Base-by-base conservation (phyloP, 257 asterid genomes). In the Ilex aquifolium region DNA sequence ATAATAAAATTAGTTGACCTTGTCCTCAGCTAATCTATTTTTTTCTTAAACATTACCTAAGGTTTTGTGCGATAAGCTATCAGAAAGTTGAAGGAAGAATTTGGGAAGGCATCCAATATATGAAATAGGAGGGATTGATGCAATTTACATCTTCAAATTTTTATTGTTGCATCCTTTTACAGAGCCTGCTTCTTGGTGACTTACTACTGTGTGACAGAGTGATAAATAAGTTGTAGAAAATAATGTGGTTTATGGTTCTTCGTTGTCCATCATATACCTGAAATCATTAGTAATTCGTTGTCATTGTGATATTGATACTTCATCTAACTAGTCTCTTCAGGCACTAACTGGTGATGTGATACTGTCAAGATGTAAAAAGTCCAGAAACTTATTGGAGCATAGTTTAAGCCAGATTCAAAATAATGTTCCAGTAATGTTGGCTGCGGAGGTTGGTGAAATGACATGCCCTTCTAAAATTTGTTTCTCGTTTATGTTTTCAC, bases 261-360 rank as follows among this genome's bases (percentile, higher is more conserved):
- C 2, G 1, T 12, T 49, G 54, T 49, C 54, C 17, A 3, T 15
- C 54, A 49, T 3, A 49, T 49, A 11, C 11, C 17, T 12, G n/a
- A 49, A 6, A 11, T 49, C 14, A 49, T 49, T 12, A 12, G 4
- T 49, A 12, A 49, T 49, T 49, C 10, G 54, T 49, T 49, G 5
- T 48, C 16, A 7, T 16, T 53, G 15, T 48, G 40, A 55, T 31
- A 51, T 32, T 68, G 42, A 60, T 51, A 5, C 15, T 56, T 71
- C 42, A 65, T 44, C 55, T 31, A 21, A 21, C 27, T 21, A 30
- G 32, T 69, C 56, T 65, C 46, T 60, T 60, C 88, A 92, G 99
- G 95, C 94, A 57, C 82, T 89, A 58, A 92, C 95, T 13, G 99
- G 99, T 66, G 93, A 85, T 50, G 80, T 79, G 65, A 72, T 87